These are phyloP conservation scores for Torrubiella hemipterigena DNA, from an alignment of 2,329 filamentous ascomycete species.

Conservation along the genomic window DNA sequence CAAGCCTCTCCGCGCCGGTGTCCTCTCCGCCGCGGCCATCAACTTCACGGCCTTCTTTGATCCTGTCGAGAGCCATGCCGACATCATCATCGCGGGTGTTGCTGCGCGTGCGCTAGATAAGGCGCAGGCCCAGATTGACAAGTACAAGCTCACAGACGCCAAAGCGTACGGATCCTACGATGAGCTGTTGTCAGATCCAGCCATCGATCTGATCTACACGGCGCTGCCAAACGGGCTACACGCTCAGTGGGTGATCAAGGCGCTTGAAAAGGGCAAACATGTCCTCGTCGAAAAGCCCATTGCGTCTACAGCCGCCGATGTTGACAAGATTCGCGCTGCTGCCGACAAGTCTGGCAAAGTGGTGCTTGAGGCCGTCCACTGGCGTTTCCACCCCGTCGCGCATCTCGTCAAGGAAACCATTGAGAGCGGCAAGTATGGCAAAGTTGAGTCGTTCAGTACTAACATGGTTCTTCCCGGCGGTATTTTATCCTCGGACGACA, in stretches of 20 bases:
- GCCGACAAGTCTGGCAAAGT: slow-evolving; percentile 7
- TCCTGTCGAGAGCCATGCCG: slow-evolving; percentile 4
- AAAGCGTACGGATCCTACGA: slow-evolving; percentile 8
- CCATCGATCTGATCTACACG: slow-evolving; percentile 20
- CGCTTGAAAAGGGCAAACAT: slow-evolving; percentile 38
- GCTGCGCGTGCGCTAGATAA: slow-evolving; percentile 3
- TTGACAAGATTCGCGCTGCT: slow-evolving; percentile 34
- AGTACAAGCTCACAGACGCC: slow-evolving; percentile 1
- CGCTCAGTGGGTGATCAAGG: slow-evolving; percentile 30
- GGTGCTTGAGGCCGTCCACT: slow-evolving; percentile 9
- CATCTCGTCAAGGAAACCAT: slow-evolving; percentile 2
- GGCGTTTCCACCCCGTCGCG: slow-evolving; percentile 6
- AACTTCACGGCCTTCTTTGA: slow-evolving; percentile 5
- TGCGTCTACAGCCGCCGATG: slow-evolving; percentile 33
- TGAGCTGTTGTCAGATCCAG: slow-evolving; percentile 7
- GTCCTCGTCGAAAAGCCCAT: slow-evolving; percentile 44
- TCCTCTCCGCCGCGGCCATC: slow-evolving; percentile 4
- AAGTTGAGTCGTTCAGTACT: slow-evolving; percentile 1
- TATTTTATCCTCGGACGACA: background rate
- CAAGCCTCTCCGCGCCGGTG: slow-evolving; percentile 3
- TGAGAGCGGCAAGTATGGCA: slow-evolving; percentile 3
- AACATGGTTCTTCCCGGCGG: slow-evolving; percentile 2
- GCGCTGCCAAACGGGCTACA: slow-evolving; percentile 38
- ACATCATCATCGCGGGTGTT: slow-evolving; percentile 2
- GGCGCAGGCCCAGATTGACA: slow-evolving; percentile 3